These are phyloP conservation scores for Termitomyces sp. DNA, from an alignment of 1,284 basidiomycete species.

Conservation along the genomic window DNA sequence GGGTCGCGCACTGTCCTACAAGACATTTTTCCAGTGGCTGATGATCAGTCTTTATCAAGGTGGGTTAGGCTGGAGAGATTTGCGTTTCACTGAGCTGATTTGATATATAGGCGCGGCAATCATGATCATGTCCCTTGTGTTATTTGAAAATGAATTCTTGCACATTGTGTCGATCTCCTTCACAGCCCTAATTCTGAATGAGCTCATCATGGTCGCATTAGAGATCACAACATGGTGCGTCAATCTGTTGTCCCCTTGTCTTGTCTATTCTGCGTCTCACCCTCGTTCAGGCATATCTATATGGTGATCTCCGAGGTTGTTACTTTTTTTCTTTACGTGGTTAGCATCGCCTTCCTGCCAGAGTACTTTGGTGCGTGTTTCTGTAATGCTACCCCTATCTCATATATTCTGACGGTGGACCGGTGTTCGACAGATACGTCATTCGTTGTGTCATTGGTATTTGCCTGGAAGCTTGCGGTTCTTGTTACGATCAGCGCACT, in stretches of 20 bases:
- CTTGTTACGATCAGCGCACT: conserved; percentile 93
- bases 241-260: background rate
- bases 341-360: conserved; percentile 91
- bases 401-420: background rate
- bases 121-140: conserved; percentile 94
- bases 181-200: conserved; percentile 93
- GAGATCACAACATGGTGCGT: conserved; percentile 93
- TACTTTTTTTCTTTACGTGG: conserved; percentile 84
- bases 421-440: conserved; percentile 62
- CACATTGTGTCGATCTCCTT: conserved; percentile 99
- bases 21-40: conserved; percentile 88
- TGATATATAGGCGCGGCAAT: conserved; percentile 78
- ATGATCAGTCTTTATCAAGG: conserved; percentile 99
- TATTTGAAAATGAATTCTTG: conserved; percentile 97
- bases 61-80: conserved; percentile 26
- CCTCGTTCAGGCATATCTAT: conserved; percentile 77
- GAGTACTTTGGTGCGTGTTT: conserved; percentile 87
- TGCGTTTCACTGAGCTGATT: conserved; percentile 1
- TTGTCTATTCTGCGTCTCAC: conserved; percentile 8
- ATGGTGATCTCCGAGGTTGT: conserved; percentile 93
- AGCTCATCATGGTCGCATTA: conserved; percentile 97
- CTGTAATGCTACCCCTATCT: background rate
- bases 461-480: conserved; percentile 93
- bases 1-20: conserved; percentile 58
- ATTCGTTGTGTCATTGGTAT: conserved; percentile 85